Conservation (phyloP, 2,329 filamentous ascomycete genomes). For the Microcyclosporella mali region DNA sequence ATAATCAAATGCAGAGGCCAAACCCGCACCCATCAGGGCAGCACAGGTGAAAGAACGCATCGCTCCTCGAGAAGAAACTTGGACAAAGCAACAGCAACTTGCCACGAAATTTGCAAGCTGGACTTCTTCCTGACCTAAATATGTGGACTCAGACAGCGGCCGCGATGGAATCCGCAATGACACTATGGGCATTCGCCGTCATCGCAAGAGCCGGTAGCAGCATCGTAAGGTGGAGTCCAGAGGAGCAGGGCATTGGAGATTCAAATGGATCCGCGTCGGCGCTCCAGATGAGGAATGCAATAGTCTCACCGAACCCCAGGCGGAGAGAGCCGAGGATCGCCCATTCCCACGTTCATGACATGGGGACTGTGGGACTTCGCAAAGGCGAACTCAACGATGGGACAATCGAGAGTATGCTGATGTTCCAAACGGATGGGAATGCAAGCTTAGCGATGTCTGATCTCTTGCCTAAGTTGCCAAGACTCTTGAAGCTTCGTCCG, state of each 20-base stretch:
- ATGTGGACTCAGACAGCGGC: neutral
- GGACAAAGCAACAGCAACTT: conserved; percentile 1
- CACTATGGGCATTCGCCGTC: neutral
- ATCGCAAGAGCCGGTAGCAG: neutral
- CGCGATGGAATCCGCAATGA: neutral
- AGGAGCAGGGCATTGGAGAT: neutral
- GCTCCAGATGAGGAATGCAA: conserved; percentile 3
- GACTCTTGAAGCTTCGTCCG: neutral
- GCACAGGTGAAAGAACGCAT: conserved; percentile 13
- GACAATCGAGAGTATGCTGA: neutral
- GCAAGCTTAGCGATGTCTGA: neutral
- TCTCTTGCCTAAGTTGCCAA: too few species aligned
- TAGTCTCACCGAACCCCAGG: conserved; percentile 5
- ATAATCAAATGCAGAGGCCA: conserved; percentile 15
- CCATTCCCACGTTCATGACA: neutral
- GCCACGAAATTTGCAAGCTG: neutral
- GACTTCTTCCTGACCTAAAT: neutral
- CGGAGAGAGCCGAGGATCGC: neutral
- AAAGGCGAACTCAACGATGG: neutral
- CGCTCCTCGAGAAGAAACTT: neutral
- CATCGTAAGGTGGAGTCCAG: neutral
- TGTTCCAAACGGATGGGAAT: neutral
- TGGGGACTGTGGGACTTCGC: neutral
- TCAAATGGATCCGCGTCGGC: conserved; percentile 3
- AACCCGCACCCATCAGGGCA: conserved; percentile 3